Base-by-base conservation (phyloP, 306 rosid species). In the Citrullus amarus region DNA sequence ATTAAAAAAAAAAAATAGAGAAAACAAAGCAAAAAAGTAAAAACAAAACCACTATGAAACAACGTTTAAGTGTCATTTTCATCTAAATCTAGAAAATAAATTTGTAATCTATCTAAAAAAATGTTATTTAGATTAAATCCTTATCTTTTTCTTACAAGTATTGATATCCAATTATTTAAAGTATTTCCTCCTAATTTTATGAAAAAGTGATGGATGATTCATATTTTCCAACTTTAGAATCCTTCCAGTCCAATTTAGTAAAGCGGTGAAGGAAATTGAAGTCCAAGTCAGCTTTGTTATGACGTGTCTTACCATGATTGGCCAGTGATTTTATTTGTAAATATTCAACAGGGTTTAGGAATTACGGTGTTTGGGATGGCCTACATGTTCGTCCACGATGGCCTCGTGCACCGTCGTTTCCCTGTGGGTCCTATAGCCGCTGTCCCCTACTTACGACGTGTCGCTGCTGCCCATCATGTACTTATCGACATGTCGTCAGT, bases 371-470 rank as follows among this genome's bases (percentile, higher is more conserved):
- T 92, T 82, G 98, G 98, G 13, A 90, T 93, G 84, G 98, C 98
- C 18, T 93, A 93, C 81, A 93, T 93, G 98, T 90, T 92, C 79
- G 96, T 93, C 11, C 98, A 93, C n/a, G 98, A 93, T 30, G 98
- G 98, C 0, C 88, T 93, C 46, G 98, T 92, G 46, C 98, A 93
- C 68, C 91, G 74, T 72, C 92, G 98, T 79, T 93, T 93, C 79
- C 89, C 97, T 0, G 96, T 93, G 76, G 98, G 98, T 1, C 97
- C 97, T 79, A 92, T 93, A 65, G 98, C 96, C 13, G 73, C 92
- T 41, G 96, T 92, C 34, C 98, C 98, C 30, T 92, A 93, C 39
- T 87, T 93, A 36, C 84, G 86, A 84, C 90, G 84, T 78, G 97
- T 93, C 20, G 98, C 96, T 30, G 86, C 93, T n/a, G 97, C 98